Percentiles rank a stretch among this genome's conserved stretches.
phyloP scores from a whole-genome alignment of 129 eudicot species.

The Deinandra increscens region DNA sequence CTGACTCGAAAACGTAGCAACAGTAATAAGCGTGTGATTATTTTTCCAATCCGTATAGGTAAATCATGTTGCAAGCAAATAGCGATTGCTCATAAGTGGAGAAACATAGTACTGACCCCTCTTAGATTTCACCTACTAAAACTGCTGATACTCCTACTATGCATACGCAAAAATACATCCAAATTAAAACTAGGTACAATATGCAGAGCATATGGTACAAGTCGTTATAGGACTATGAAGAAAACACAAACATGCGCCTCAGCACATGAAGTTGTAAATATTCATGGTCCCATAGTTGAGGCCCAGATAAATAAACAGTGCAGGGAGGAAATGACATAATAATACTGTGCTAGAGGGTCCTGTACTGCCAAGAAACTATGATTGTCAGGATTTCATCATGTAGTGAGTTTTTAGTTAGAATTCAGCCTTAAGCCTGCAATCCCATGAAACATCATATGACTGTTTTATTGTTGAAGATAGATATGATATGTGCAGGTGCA shows the following conservation, averaged over 20 bases:
- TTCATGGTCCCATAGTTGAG: slow-evolving; percentile 18
- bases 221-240: slow-evolving; percentile 1
- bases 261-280: slow-evolving; percentile 6
- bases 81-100: slow-evolving; percentile 25
- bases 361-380: slow-evolving; percentile 4
- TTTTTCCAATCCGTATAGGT: slow-evolving; percentile 9
- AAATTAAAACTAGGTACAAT: slow-evolving; percentile 10
- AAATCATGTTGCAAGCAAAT: slow-evolving; percentile 21
- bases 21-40: not conserved
- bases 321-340: not conserved
- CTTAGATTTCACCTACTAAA: slow-evolving; percentile 1
- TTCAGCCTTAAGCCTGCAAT: slow-evolving; percentile 18
- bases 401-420: not conserved
- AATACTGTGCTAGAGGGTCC: not conserved
- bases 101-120: slow-evolving; percentile 33
- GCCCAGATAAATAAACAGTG: not conserved
- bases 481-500: slow-evolving; percentile 18
- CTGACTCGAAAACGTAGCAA: not conserved
- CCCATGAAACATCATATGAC: slow-evolving; percentile 26
- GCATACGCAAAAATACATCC: not conserved
- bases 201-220: not conserved
- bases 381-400: slow-evolving; percentile 9
- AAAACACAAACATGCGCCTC: not conserved
- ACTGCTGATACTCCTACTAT: slow-evolving; percentile 12
- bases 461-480: slow-evolving; percentile 10